These are phyloP conservation scores for Pelargonium cotyledonis DNA, from an alignment of 441 rosid genomes.

Conservation along the genomic window DNA sequence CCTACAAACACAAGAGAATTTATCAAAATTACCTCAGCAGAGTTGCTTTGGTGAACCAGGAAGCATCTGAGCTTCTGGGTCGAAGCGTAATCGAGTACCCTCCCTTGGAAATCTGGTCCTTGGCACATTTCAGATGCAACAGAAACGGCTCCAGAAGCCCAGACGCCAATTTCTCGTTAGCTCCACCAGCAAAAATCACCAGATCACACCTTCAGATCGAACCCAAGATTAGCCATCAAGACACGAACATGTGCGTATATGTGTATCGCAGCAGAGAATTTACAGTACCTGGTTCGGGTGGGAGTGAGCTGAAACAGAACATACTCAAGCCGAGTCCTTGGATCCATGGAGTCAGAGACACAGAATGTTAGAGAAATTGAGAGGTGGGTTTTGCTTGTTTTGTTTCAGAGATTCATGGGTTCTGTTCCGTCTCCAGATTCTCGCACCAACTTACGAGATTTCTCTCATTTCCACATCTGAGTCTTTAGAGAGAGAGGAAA, in stretches of 20 bases:
- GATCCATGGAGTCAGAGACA: conserved; percentile 47
- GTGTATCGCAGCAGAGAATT: no score
- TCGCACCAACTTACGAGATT: not conserved
- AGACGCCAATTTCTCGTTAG: conserved; percentile 73
- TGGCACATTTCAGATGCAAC: conserved; percentile 63
- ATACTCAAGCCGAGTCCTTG: conserved; percentile 69
- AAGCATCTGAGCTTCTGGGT: conserved; percentile 33
- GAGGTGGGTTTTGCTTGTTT: not conserved
- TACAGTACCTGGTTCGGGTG: conserved; percentile 77
- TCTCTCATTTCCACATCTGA: not conserved
- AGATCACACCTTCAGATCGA: conserved; percentile 64
- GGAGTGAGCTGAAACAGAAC: conserved; percentile 93
- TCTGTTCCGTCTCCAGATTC: not conserved
- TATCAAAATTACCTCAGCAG: conserved; percentile 51
- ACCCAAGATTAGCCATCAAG: no score
- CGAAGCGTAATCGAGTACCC: conserved; percentile 78
- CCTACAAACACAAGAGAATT: not conserved
- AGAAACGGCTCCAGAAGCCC: conserved; percentile 79
- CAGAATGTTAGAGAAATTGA: not conserved
- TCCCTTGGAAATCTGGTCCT: conserved; percentile 79
- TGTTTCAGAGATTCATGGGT: not conserved
- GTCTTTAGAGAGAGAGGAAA: not conserved
- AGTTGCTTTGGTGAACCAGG: conserved; percentile 90
- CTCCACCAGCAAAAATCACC: conserved; percentile 59
- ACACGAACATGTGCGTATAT: no score